phyloP scores from a whole-genome alignment of 257 asterid genomes.

The Knoxia roxburghii region DNA sequence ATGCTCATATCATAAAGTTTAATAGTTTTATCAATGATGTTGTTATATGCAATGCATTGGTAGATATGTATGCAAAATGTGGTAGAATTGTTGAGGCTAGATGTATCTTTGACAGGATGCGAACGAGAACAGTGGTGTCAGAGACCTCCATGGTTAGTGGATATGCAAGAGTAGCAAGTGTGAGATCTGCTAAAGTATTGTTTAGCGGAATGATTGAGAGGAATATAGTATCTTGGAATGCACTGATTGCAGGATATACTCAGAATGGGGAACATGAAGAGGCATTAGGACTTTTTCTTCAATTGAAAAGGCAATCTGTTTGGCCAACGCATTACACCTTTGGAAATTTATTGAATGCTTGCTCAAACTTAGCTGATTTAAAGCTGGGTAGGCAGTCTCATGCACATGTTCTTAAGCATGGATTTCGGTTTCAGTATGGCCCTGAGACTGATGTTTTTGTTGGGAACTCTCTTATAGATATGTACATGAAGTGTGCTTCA shows the following conservation, averaged over 20 bases:
- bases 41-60: slow-evolving; percentile 16
- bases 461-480: slow-evolving; percentile 14
- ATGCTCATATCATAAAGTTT: neutral
- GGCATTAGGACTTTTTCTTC: slow-evolving; percentile 14
- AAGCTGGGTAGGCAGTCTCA: slow-evolving; percentile 10
- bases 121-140: slow-evolving; percentile 9
- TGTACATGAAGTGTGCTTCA: slow-evolving; percentile 17
- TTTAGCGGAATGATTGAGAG: slow-evolving; percentile 14
- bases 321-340: slow-evolving; percentile 14
- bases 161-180: slow-evolving; percentile 17
- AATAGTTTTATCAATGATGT: slow-evolving; percentile 8
- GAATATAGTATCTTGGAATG: slow-evolving; percentile 19
- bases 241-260: slow-evolving; percentile 18
- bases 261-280: slow-evolving; percentile 19
- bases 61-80: slow-evolving; percentile 21
- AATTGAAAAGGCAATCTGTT: slow-evolving; percentile 11
- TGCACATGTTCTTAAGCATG: slow-evolving; percentile 15
- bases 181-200: slow-evolving; percentile 14
- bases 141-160: slow-evolving; percentile 15
- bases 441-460: slow-evolving; percentile 17
- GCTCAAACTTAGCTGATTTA: slow-evolving; percentile 10
- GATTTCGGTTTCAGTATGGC: slow-evolving; percentile 12
- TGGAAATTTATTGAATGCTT: slow-evolving; percentile 15
- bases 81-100: slow-evolving; percentile 16
- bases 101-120: slow-evolving; percentile 13